Percentiles rank a stretch among this genome's conserved stretches.
phyloP scores from a whole-genome alignment of 192 early-diverging fungal species.

The Cladochytrium replicatum region DNA sequence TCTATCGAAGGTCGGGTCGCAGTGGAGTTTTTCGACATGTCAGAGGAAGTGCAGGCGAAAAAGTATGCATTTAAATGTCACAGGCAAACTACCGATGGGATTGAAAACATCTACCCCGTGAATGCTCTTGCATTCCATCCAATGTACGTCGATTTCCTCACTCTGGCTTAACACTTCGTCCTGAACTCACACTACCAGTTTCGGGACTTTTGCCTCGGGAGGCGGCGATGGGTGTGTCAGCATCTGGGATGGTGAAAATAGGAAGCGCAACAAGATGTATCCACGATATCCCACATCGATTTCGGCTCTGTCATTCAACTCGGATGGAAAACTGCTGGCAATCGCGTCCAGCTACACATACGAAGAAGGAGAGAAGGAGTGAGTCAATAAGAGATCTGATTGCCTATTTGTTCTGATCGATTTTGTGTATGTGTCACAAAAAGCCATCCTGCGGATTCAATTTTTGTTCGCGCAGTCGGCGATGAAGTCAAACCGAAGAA shows the following conservation, averaged over 20 bases:
- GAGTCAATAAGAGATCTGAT: constrained; percentile 3
- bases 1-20: constrained; percentile 94
- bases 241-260: constrained; percentile 87
- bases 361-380: constrained; percentile 88
- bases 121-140: constrained; percentile 90
- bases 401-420: background rate
- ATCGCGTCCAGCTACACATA: constrained; percentile 88
- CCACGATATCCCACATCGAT: constrained; percentile 73
- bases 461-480: background rate
- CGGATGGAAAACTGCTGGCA: constrained; percentile 68
- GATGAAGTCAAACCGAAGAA: constrained; percentile 10
- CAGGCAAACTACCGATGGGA: constrained; percentile 61
- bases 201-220: constrained; percentile 93
- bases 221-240: constrained; percentile 86
- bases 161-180: background rate
- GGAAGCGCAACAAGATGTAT: constrained; percentile 78
- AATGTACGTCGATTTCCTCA: constrained; percentile 49
- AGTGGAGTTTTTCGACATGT: constrained; percentile 81
- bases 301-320: constrained; percentile 69
- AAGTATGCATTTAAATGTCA: constrained; percentile 99
- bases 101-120: constrained; percentile 84
- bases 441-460: constrained; percentile 4
- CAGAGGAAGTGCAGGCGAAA: constrained; percentile 52
- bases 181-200: too few relatives aligned
- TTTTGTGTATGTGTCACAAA: constrained; percentile 1